These are phyloP conservation scores for Volvariella volvacea DNA, from an alignment of 1,284 basidiomycete species.

Conservation along the genomic window DNA sequence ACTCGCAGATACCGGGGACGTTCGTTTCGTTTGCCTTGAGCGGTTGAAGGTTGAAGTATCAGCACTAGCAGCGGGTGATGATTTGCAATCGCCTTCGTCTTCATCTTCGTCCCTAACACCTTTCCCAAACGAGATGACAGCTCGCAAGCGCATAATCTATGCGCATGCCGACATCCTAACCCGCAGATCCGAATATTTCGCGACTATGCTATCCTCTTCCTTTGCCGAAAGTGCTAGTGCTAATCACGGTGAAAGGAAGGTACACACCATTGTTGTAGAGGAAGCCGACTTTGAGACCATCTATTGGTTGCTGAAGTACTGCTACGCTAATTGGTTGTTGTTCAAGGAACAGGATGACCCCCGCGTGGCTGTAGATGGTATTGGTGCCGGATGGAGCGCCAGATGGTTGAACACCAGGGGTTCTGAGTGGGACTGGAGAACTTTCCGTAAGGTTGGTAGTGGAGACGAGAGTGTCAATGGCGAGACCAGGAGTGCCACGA, in stretches of 20 bases:
- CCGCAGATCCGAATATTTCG: conserved; percentile 73
- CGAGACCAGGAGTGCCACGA: conserved; percentile 43
- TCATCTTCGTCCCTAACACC: conserved; percentile 32
- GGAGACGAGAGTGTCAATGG: conserved; percentile 28
- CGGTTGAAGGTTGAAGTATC: conserved; percentile 33
- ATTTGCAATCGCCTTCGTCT: conserved; percentile 25
- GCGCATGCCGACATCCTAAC: conserved; percentile 76
- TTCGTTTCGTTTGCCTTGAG: conserved; percentile 67
- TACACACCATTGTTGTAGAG: conserved; percentile 66
- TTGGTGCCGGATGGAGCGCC: conserved; percentile 57
- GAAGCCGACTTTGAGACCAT: conserved; percentile 80
- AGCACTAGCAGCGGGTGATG: conserved; percentile 14
- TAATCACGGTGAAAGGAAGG: conserved; percentile 44
- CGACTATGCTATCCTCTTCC: conserved; percentile 68
- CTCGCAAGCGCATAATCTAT: conserved; percentile 68
- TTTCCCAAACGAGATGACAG: conserved; percentile 37
- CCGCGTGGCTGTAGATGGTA: conserved; percentile 51
- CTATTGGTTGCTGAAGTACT: conserved; percentile 79
- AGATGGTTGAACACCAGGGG: conserved; percentile 44
- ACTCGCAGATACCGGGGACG: conserved; percentile 38
- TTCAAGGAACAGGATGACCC: conserved; percentile 64
- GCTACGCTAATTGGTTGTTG: conserved; percentile 72
- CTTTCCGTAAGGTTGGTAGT: conserved; percentile 37
- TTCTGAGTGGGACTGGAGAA: conserved; percentile 70
- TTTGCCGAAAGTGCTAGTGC: conserved; percentile 52